Percentiles rank a stretch among this genome's conserved stretches.
phyloP scores from a whole-genome alignment of 1,284 basidiomycete genomes.

The Abortiporus biennis region DNA sequence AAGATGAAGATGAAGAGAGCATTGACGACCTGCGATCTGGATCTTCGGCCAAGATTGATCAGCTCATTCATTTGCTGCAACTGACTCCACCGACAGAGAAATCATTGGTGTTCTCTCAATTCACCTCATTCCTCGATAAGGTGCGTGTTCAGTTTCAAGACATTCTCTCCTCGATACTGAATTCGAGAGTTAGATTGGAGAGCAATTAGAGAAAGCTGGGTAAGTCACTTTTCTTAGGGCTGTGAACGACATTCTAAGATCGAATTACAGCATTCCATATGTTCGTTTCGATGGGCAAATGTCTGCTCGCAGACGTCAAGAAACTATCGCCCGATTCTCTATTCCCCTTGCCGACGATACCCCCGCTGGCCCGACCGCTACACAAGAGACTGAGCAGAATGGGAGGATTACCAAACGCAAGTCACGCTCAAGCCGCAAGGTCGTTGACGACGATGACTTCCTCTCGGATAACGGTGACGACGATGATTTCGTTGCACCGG shows the following conservation, averaged over 20 bases:
- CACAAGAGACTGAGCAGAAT: conserved; percentile 8
- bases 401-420: conserved; percentile 20
- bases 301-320: conserved; percentile 72
- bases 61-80: conserved; percentile 66
- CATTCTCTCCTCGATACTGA: conserved; percentile 1
- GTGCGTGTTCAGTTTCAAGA: conserved; percentile 27
- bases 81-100: conserved; percentile 69
- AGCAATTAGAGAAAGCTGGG: conserved; percentile 61
- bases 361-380: conserved; percentile 8
- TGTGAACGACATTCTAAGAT: conserved; percentile 3
- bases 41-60: conserved; percentile 80
- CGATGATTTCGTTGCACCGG: conserved; percentile 24
- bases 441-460: conserved; percentile 11
- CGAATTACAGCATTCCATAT: conserved; percentile 54
- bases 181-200: conserved; percentile 50
- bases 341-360: conserved; percentile 44
- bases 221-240: conserved; percentile 27
- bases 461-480: conserved; percentile 22
- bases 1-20: conserved; percentile 38
- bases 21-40: conserved; percentile 34
- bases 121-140: conserved; percentile 80
- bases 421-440: conserved; percentile 10
- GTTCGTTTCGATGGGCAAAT: conserved; percentile 81
- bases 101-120: conserved; percentile 81
- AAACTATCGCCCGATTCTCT: conserved; percentile 70